phyloP scores from a whole-genome alignment of 257 asterid species.

The Solanum infundibuliforme region DNA sequence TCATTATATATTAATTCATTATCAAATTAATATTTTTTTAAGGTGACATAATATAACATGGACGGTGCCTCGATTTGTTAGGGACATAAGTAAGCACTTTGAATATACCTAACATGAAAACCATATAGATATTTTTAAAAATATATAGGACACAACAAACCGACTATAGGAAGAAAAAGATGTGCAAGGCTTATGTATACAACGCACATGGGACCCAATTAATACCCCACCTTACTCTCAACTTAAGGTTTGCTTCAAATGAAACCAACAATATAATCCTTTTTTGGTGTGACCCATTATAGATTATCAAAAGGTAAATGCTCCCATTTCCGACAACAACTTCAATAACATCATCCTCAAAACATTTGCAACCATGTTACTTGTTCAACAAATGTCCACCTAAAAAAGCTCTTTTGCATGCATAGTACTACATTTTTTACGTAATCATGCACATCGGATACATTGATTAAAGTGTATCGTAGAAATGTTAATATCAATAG shows the following conservation, averaged over 20 bases:
- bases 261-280: not conserved
- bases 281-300: not conserved
- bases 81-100: not conserved
- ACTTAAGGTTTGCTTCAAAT: not conserved
- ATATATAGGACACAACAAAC: not conserved
- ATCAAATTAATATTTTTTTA: not conserved
- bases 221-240: not conserved
- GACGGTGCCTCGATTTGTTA: not conserved
- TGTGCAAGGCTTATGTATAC: not conserved
- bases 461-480: not conserved
- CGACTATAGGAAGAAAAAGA: not conserved
- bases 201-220: constrained; percentile 9
- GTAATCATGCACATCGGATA: not conserved
- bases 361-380: not conserved
- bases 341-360: not conserved
- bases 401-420: not conserved
- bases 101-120: constrained; percentile 1
- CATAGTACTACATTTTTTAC: not conserved
- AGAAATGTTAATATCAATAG: not conserved
- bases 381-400: not conserved
- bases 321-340: not conserved
- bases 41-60: not conserved
- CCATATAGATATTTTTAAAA: not conserved
- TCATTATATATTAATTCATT: not conserved
- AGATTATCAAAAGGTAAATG: not conserved